phyloP scores from a whole-genome alignment of 495 filamentous ascomycete genomes.

The Penicillium longicatenatum region DNA sequence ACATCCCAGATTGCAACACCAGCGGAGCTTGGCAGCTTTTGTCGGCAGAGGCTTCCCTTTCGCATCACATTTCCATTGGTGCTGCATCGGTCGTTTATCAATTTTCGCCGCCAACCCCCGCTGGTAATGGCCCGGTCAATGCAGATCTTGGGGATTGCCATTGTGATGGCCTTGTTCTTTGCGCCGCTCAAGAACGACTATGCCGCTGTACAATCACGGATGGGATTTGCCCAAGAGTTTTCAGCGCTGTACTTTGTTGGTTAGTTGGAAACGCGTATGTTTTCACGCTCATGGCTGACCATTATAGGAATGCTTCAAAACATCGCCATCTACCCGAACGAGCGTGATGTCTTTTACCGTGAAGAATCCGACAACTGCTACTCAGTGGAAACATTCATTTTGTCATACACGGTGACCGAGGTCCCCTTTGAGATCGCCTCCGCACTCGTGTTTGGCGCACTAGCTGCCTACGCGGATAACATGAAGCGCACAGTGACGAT shows the following conservation, averaged over 20 bases:
- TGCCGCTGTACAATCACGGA: slow-evolving; percentile 65
- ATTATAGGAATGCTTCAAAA: slow-evolving; percentile 72
- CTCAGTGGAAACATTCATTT: slow-evolving; percentile 65
- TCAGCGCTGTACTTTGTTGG: slow-evolving; percentile 71
- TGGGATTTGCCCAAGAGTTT: slow-evolving; percentile 71
- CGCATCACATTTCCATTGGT: slow-evolving; percentile 63
- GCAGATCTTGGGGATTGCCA: slow-evolving; percentile 66
- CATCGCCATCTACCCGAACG: slow-evolving; percentile 68
- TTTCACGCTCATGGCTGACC: not conserved
- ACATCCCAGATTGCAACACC: slow-evolving; percentile 59
- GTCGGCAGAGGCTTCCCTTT: slow-evolving; percentile 62
- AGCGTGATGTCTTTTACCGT: slow-evolving; percentile 70
- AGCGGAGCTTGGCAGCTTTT: slow-evolving; percentile 67
- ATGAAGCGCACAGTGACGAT: slow-evolving; percentile 59
- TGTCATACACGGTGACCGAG: slow-evolving; percentile 66
- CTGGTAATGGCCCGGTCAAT: slow-evolving; percentile 64
- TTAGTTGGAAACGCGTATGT: slow-evolving; percentile 47
- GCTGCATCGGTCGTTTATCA: slow-evolving; percentile 62
- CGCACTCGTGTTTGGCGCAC: slow-evolving; percentile 61
- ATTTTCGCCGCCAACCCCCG: slow-evolving; percentile 65
- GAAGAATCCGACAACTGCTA: slow-evolving; percentile 71
- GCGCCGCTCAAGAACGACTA: slow-evolving; percentile 69
- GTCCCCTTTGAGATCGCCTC: slow-evolving; percentile 68
- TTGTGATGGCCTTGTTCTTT: slow-evolving; percentile 71
- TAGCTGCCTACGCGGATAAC: slow-evolving; percentile 61